Conservation (phyloP, 2,329 filamentous ascomycete species). For the Xylariales sp. region DNA sequence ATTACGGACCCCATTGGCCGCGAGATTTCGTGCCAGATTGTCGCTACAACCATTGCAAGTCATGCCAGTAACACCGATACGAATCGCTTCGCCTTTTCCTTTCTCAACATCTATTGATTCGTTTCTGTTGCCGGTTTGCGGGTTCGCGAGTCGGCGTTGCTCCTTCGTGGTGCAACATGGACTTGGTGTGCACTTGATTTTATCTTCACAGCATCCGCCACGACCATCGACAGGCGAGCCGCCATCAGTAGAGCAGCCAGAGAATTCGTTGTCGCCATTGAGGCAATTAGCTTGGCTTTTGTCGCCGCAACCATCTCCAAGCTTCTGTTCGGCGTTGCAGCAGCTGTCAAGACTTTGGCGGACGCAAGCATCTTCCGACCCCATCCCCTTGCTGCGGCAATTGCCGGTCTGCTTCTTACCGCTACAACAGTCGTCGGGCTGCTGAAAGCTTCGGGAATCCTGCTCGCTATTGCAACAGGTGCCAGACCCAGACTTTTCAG, state of each 20-base stretch:
- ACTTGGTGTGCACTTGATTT: background rate
- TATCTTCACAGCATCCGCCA: constrained; percentile 16
- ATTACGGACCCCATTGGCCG: constrained; percentile 26
- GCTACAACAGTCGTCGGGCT: constrained; percentile 7
- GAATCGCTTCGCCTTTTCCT: constrained; percentile 10
- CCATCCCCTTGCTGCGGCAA: constrained; percentile 14
- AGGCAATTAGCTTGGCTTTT: background rate
- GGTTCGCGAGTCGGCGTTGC: background rate
- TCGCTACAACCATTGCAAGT: constrained; percentile 37
- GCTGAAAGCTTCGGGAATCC: background rate
- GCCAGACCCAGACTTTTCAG: background rate
- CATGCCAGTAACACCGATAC: constrained; percentile 33
- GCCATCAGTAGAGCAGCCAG: constrained; percentile 6
- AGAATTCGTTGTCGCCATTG: background rate
- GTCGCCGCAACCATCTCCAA: background rate
- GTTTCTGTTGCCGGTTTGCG: background rate
- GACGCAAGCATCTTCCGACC: background rate
- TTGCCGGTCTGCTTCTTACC: constrained; percentile 3
- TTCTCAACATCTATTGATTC: constrained; percentile 16
- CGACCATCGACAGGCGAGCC: background rate
- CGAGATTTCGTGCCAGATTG: constrained; percentile 29
- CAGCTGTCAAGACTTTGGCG: constrained; percentile 1
- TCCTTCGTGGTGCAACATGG: constrained; percentile 10
- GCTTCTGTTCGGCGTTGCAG: background rate
- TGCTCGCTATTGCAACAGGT: constrained; percentile 6